These are phyloP conservation scores for Mycena galericulata DNA, from an alignment of 768 basidiomycete species.

Conservation along the genomic window DNA sequence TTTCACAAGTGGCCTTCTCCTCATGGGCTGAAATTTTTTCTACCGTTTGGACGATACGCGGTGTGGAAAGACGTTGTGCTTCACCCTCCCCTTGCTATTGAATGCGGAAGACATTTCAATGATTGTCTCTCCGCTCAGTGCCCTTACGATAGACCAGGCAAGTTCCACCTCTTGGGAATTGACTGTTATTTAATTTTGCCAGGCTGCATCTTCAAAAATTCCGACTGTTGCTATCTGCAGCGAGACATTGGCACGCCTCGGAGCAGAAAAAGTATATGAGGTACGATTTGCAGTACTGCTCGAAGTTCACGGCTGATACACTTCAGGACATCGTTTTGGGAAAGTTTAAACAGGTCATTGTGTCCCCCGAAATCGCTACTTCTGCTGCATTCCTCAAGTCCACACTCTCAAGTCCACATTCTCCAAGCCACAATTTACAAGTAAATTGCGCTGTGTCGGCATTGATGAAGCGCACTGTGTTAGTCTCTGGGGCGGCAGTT, in stretches of 20 bases:
- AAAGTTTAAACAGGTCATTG: constrained; percentile 13
- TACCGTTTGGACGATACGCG: too few relatives aligned
- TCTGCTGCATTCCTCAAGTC: neutral
- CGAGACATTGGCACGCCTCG: constrained; percentile 6
- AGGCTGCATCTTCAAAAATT: constrained; percentile 1
- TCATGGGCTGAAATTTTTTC: too few relatives aligned
- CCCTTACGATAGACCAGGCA: neutral
- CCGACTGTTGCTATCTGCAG: constrained; percentile 5
- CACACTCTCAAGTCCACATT: neutral
- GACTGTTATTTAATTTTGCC: neutral
- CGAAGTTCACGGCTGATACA: neutral
- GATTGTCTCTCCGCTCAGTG: constrained; percentile 7
- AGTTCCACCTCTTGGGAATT: neutral
- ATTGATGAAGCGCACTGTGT: constrained; percentile 33
- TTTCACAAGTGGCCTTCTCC: too few relatives aligned
- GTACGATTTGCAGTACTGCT: neutral
- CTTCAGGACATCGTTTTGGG: constrained; percentile 8
- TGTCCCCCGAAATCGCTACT: constrained; percentile 10
- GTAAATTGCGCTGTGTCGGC: constrained; percentile 10
- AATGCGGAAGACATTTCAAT: neutral
- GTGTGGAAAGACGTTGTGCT: neutral
- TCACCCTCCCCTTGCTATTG: neutral
- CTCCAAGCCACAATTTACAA: constrained; percentile 1
- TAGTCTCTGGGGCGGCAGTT: constrained; percentile 35
- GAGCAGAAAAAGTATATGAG: constrained; percentile 1